phyloP scores from a whole-genome alignment of 768 basidiomycete species.

The Suillus plorans region DNA sequence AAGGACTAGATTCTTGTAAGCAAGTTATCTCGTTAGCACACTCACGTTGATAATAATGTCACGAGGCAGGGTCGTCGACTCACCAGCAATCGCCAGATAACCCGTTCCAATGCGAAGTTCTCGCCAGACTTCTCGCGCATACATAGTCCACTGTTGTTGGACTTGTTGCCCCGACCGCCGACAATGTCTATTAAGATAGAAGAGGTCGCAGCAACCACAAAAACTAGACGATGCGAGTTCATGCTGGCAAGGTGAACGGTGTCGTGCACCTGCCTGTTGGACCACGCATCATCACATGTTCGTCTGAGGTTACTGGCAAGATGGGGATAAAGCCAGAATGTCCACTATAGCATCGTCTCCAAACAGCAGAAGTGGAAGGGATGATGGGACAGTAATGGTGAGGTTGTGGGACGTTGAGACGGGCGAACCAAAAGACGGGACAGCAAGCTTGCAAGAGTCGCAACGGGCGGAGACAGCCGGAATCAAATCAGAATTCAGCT shows the following conservation, averaged over 20 bases:
- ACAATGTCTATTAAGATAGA: neutral
- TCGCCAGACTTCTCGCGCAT: neutral
- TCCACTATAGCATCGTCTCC: neutral
- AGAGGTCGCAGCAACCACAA: neutral
- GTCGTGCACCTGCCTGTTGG: neutral
- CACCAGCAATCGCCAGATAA: neutral
- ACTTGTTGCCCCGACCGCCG: neutral
- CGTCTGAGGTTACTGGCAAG: neutral
- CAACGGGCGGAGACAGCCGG: neutral
- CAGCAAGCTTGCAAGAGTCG: neutral
- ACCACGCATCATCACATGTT: neutral
- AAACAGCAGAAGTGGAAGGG: neutral
- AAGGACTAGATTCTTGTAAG: neutral
- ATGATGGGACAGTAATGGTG: neutral
- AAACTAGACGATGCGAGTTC: neutral
- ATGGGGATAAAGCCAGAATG: neutral
- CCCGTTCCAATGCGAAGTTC: neutral
- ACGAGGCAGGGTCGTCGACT: neutral
- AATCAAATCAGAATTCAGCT: no score
- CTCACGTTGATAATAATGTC: neutral
- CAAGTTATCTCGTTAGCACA: neutral
- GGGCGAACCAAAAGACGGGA: neutral
- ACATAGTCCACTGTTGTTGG: neutral
- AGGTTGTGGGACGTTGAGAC: neutral
- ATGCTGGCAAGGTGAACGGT: neutral